phyloP scores from a whole-genome alignment of 306 rosid species.

The Hippophae tibetana region DNA sequence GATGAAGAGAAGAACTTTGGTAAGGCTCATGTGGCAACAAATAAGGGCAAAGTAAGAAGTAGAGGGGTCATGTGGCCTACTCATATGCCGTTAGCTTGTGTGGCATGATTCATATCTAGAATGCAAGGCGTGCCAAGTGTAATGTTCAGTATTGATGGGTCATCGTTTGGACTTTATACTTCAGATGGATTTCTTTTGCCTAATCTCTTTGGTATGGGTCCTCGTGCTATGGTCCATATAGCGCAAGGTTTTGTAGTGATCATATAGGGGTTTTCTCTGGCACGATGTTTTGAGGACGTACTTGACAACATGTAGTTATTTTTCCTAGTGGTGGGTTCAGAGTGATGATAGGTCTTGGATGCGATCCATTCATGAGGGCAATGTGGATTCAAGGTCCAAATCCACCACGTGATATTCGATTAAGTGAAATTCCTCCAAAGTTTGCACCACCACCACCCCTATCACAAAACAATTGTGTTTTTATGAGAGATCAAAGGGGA shows the following conservation, averaged over 20 bases:
- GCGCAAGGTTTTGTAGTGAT: constrained; percentile 83
- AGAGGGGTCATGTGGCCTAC: constrained; percentile 96
- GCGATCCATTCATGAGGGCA: constrained; percentile 85
- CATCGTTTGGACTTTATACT: constrained; percentile 71
- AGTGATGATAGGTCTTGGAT: constrained; percentile 95
- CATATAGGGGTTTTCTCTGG: constrained; percentile 64
- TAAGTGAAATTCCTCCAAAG: constrained; percentile 67
- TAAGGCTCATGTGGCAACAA: constrained; percentile 49
- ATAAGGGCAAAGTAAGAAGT: constrained; percentile 89
- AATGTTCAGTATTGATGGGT: constrained; percentile 84
- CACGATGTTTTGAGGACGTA: constrained; percentile 92
- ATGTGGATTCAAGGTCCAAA: constrained; percentile 75
- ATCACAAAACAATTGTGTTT: constrained; percentile 27
- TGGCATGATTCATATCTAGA: constrained; percentile 83
- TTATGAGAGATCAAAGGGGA: constrained; percentile 66
- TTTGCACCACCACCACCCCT: constrained; percentile 63
- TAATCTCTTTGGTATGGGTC: constrained; percentile 73
- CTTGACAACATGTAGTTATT: constrained; percentile 69
- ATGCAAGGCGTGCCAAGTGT: constrained; percentile 80
- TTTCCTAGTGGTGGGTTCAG: constrained; percentile 85
- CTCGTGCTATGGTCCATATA: constrained; percentile 75
- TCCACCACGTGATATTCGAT: constrained; percentile 61
- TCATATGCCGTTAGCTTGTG: constrained; percentile 80
- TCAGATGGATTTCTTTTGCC: constrained; percentile 96
- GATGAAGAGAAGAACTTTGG: constrained; percentile 84